phyloP scores from a whole-genome alignment of 1,284 basidiomycete species.

The Volvariella volvacea region DNA sequence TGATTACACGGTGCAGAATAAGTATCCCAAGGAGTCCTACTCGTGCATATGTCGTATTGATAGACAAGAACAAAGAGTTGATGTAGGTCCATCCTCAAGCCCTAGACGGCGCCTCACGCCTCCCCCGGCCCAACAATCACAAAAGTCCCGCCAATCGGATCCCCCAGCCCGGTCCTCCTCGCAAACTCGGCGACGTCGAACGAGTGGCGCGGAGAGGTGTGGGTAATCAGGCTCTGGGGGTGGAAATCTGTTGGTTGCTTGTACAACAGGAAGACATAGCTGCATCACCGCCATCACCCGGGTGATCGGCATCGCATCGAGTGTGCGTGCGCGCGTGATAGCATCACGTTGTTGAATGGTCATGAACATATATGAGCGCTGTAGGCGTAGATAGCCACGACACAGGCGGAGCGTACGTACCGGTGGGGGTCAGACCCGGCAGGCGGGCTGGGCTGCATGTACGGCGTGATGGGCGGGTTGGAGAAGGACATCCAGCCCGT shows the following conservation, averaged over 20 bases:
- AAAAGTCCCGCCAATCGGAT: constrained; percentile 38
- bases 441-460: constrained; percentile 32
- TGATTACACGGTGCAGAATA: too few species aligned
- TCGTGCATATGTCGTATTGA: too few species aligned
- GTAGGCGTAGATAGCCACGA: too few species aligned
- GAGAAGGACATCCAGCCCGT: constrained; percentile 15
- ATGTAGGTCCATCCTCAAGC: too few species aligned
- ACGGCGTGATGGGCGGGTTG: constrained; percentile 36
- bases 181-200: constrained; percentile 39
- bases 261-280: constrained; percentile 36
- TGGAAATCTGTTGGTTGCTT: constrained; percentile 31
- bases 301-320: neutral
- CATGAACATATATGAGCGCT: too few species aligned
- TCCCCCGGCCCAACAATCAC: constrained; percentile 33
- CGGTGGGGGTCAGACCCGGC: constrained; percentile 42
- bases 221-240: constrained; percentile 27
- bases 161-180: constrained; percentile 27
- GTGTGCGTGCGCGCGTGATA: neutral
- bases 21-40: too few species aligned
- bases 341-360: too few species aligned
- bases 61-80: too few species aligned
- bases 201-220: constrained; percentile 23
- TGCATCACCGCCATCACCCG: too few species aligned
- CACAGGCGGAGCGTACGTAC: constrained; percentile 18
- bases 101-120: too few species aligned